Base-by-base conservation (phyloP, 179 eudicot genomes). In the Silene coronaria region DNA sequence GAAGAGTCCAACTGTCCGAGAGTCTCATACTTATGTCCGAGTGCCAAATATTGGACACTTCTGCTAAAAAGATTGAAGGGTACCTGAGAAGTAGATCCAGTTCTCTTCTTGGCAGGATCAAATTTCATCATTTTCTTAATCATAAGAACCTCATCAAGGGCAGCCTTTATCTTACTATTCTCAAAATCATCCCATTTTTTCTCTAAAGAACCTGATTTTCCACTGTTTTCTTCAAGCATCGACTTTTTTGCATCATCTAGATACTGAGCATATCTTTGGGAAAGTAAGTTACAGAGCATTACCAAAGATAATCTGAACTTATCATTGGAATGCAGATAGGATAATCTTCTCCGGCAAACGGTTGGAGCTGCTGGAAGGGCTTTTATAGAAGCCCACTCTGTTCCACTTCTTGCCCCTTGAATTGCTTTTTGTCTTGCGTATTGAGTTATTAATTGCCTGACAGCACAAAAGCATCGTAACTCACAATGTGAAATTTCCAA, bases 341-440 rank as follows among this genome's bases (percentile, higher is more conserved):
- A 83, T 85, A 92, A 84, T 89, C 96, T 87, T 86, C 90, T 92
- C 80, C 81, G 86, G 88, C 99, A 91, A 69, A 83, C 38, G 77
- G 71, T 77, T 61, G 90, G 85, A 71, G 90, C 86, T 22, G 96
- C 96, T 42, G 99, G 97, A 84, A 95, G 93, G 84, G 83, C 80
- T 76, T 72, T 73, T 70, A 95, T 85, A 51, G 87, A 80, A 70
- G 83, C 75, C 99, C 97, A 95, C 70, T 87, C 89, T 64, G 82
- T 82, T 77, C 97, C 89, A 78, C 83, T 83, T 42, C 89, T 87
- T 57, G 96, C 91, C 73, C 99, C 99, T 75, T 81, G 97, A 75
- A 86, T 86, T 64, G 96, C 97, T 71, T 91, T 89, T 80, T 87
- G 80, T 86, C 90, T 92, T 74, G 88, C 93, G 80, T 91, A 95